These are phyloP conservation scores for Vigna trinervia DNA, from an alignment of 306 rosid genomes.

Conservation along the genomic window DNA sequence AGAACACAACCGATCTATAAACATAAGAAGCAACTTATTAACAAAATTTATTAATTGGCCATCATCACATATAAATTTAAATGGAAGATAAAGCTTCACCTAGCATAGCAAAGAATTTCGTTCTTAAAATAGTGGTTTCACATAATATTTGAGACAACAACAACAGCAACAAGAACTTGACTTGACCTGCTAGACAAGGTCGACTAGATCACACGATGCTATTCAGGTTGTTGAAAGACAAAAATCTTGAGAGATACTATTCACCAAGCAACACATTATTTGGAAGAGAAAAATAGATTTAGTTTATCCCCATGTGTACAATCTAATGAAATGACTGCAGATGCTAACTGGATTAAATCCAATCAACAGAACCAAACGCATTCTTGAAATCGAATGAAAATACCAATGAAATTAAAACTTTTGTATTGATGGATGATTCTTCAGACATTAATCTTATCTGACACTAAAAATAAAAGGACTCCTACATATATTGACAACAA, in stretches of 20 bases:
- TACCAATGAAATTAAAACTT: neutral
- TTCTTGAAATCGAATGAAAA: constrained; percentile 28
- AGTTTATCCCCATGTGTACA: neutral
- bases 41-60: constrained; percentile 13
- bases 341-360: constrained; percentile 1
- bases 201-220: too few species aligned
- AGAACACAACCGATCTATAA: neutral
- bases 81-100: constrained; percentile 10
- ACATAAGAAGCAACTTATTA: neutral
- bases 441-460: constrained; percentile 9
- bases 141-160: neutral
- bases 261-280: neutral
- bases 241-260: too few species aligned
- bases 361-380: constrained; percentile 12
- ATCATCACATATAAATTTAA: constrained; percentile 13
- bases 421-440: constrained; percentile 5
- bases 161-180: too few species aligned
- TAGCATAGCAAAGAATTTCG: neutral
- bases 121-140: constrained; percentile 3
- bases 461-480: neutral
- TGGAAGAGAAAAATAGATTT: neutral
- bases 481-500: neutral
- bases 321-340: neutral
- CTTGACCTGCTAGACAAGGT: too few species aligned
- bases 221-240: too few species aligned